Percentiles rank a stretch among this genome's conserved stretches.
These are phyloP conservation scores for Rhizoctonia solani DNA, from an alignment of 1,284 basidiomycete species.

Conservation along the genomic window DNA sequence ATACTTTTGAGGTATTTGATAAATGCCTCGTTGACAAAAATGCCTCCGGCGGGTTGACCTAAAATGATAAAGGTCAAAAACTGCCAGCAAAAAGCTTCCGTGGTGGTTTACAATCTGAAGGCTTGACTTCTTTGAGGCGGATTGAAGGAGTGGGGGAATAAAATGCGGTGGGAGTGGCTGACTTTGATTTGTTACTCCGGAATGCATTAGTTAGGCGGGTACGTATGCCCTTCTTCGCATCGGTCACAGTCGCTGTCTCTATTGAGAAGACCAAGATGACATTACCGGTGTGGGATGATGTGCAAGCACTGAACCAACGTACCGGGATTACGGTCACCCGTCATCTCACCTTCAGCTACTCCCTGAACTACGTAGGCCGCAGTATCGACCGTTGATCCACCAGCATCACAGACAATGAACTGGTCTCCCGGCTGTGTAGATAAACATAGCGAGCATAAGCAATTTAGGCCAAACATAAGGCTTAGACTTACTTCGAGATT, in stretches of 20 bases:
- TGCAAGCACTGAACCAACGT: too few species aligned
- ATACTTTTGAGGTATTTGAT: neutral
- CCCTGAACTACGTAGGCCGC: too few species aligned
- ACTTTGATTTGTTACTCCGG: too few species aligned
- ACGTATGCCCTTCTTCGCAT: too few species aligned
- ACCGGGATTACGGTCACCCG: too few species aligned
- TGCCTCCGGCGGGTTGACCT: conserved; percentile 12
- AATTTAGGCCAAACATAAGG: neutral
- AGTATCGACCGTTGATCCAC: too few species aligned
- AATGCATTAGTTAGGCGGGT: too few species aligned
- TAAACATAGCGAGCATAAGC: neutral
- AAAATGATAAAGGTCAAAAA: too few species aligned
- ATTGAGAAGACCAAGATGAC: too few species aligned
- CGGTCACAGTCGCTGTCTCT: too few species aligned
- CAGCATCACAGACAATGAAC: conserved; percentile 36
- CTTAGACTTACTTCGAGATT: neutral
- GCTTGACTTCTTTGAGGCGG: conserved; percentile 11
- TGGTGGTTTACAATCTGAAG: neutral
- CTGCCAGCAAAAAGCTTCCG: neutral
- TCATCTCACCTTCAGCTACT: too few species aligned
- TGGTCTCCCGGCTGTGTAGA: conserved; percentile 16
- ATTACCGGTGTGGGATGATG: too few species aligned
- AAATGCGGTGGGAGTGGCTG: conserved; percentile 1
- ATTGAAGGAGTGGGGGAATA: neutral
- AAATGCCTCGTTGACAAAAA: conserved; percentile 6